These are phyloP conservation scores for Oldenlandia corymbosa DNA, from an alignment of 257 asterid species.

Conservation along the genomic window DNA sequence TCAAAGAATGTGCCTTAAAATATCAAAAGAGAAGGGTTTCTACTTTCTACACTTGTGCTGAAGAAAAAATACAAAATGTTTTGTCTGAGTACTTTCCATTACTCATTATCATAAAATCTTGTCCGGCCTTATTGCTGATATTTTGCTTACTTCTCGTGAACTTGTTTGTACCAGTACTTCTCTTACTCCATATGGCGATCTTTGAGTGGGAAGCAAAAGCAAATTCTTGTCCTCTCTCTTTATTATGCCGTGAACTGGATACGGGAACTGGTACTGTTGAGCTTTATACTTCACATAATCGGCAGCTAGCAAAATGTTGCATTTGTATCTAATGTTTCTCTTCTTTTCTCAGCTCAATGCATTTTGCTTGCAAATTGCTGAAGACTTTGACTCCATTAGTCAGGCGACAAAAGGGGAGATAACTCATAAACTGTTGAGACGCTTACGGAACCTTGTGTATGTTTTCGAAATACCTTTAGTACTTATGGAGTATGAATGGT, in stretches of 20 bases:
- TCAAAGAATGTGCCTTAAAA: too few relatives aligned
- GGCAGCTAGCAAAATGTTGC: not conserved
- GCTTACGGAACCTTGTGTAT: constrained; percentile 80
- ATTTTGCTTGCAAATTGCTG: constrained; percentile 63
- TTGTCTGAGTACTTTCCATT: not conserved
- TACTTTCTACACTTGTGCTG: not conserved
- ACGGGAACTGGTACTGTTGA: constrained; percentile 61
- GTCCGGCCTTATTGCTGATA: constrained; percentile 15
- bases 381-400: constrained; percentile 43
- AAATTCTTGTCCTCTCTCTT: constrained; percentile 56
- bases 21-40: not conserved
- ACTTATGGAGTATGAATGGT: not conserved
- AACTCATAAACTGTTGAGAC: constrained; percentile 54
- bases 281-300: not conserved
- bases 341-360: constrained; percentile 56
- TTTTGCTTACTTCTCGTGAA: constrained; percentile 26
- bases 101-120: not conserved
- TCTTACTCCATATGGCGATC: constrained; percentile 45
- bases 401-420: constrained; percentile 69
- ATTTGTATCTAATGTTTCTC: constrained; percentile 17
- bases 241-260: constrained; percentile 85
- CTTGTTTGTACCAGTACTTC: constrained; percentile 50
- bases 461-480: constrained; percentile 21
- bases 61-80: not conserved
- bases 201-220: constrained; percentile 65